Base-by-base conservation (phyloP, 2,329 filamentous ascomycete genomes). In the Verticillium albo-atrum region DNA sequence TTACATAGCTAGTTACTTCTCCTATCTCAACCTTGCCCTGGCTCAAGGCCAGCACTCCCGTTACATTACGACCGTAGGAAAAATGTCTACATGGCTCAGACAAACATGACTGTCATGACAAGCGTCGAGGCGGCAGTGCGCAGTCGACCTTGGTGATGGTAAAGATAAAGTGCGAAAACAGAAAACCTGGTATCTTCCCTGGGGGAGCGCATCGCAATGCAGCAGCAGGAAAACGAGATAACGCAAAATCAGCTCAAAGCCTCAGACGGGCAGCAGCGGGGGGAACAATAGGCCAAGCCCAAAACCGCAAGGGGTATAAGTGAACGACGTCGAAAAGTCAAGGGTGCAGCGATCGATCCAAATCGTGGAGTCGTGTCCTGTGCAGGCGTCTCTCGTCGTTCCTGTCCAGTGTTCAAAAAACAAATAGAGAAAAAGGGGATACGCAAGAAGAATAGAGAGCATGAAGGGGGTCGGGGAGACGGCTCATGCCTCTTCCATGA, bases 401-500 rank as follows among this genome's bases (percentile, higher is more conserved):
- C 37, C 37, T 47, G n/a, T 47, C 37, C 37, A 47, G 37, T 47
- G n/a, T 23, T 12, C 37, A 47, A 47, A 23, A 23, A 32, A 14
- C 30, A 32, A 54, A 32, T 30, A 34, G 27, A 12, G 23, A 25
- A 14, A 53, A 53, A 27, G 17, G 51, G 20, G 34, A 56, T 47
- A 28, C 23, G n/a, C 35, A 56, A 23, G 34, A 28, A 47, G 15
- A 20, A 28, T 26, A 5, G 15, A 17, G 14, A 30, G 23, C 34
- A 56, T 42, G 27, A 42, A 28, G n/a, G 15, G 12, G 35, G 10
- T 20, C 25, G 25, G 35, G 5, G 34, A 23, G 3, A 32, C 27
- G 3, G 25, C 5, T 57, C 35, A 88, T 12, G 84, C 77, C 67
- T 87, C 84, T 68, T 87, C 84, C 69, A 81, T 82, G 65, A 87